Percentiles rank a stretch among this genome's conserved stretches.
Conservation (phyloP, 2,329 filamentous ascomycete genomes). For the Exophiala phaeomuriformis region DNA sequence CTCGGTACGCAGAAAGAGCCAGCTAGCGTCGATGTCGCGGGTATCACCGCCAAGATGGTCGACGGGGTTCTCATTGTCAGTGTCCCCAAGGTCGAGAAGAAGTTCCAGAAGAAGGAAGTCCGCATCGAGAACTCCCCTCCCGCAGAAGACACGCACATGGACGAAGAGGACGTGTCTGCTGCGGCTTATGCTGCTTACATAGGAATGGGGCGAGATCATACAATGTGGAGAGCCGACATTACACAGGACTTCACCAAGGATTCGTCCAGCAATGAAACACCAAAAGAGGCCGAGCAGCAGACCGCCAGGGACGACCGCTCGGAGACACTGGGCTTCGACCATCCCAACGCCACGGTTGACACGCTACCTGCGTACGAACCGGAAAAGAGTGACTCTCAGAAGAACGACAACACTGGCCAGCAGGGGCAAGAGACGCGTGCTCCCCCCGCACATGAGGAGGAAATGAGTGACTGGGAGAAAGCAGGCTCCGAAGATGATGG, state of each 20-base stretch:
- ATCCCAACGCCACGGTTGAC: conserved; percentile 18
- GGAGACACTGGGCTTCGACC: conserved; percentile 28
- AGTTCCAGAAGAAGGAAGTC: conserved; percentile 45
- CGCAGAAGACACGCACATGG: conserved; percentile 30
- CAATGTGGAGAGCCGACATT: too few relatives aligned
- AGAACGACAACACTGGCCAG: conserved; percentile 19
- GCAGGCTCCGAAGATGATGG: conserved; percentile 26
- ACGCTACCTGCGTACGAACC: conserved; percentile 23
- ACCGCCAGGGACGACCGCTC: conserved; percentile 22
- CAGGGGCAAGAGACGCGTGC: background rate
- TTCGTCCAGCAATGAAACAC: conserved; percentile 17
- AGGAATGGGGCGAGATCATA: too few relatives aligned
- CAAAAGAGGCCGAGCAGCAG: conserved; percentile 22
- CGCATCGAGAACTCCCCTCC: conserved; percentile 18
- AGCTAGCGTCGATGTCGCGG: conserved; percentile 58
- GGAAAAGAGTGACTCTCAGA: conserved; percentile 21
- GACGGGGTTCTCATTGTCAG: conserved; percentile 69
- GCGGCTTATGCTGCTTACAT: background rate
- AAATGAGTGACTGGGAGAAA: conserved; percentile 25
- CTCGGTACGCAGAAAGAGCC: conserved; percentile 48
- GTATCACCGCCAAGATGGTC: conserved; percentile 67
- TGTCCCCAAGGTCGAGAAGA: conserved; percentile 65
- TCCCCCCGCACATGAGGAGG: conserved; percentile 9
- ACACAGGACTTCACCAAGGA: background rate
- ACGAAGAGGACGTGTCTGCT: conserved; percentile 40